These are phyloP conservation scores for Paecilomyces sp. DNA, from an alignment of 2,329 filamentous ascomycete species.

Conservation along the genomic window DNA sequence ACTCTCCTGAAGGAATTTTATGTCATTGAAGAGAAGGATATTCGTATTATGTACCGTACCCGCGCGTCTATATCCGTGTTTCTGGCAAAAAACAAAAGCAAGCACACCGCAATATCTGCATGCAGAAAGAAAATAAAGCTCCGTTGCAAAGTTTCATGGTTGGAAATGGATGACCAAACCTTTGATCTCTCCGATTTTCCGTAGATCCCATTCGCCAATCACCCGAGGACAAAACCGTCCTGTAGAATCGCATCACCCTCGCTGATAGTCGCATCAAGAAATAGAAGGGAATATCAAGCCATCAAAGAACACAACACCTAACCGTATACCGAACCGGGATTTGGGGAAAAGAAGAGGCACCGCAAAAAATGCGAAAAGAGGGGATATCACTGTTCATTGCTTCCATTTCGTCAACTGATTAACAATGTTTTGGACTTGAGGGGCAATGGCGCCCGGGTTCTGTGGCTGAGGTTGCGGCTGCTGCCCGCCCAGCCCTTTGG, in stretches of 20 bases:
- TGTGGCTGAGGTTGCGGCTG: constrained; percentile 30
- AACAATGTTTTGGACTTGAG: constrained; percentile 43
- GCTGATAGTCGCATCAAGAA: constrained; percentile 1
- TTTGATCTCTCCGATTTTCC: background rate
- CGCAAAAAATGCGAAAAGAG: background rate
- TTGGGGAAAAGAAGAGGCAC: background rate
- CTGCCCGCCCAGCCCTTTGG: constrained; percentile 29
- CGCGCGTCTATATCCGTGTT: background rate
- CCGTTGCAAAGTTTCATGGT: background rate
- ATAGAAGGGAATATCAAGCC: background rate
- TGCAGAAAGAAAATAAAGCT: background rate
- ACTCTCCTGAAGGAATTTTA: background rate
- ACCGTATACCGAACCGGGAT: background rate
- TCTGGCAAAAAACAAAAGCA: background rate
- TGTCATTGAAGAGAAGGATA: background rate
- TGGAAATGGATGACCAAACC: background rate
- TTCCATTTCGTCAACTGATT: constrained; percentile 42
- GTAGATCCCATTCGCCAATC: constrained; percentile 2
- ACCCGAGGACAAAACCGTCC: constrained; percentile 2
- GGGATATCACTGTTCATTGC: constrained; percentile 23
- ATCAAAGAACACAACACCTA: background rate
- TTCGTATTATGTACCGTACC: background rate
- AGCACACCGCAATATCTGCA: background rate
- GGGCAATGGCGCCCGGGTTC: constrained; percentile 21
- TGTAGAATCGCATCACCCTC: background rate